A percentile compares a stretch with the other conserved stretches of the same genome.
Conservation (phyloP, 331 rosid genomes). For the Pyrus hybrid region DNA sequence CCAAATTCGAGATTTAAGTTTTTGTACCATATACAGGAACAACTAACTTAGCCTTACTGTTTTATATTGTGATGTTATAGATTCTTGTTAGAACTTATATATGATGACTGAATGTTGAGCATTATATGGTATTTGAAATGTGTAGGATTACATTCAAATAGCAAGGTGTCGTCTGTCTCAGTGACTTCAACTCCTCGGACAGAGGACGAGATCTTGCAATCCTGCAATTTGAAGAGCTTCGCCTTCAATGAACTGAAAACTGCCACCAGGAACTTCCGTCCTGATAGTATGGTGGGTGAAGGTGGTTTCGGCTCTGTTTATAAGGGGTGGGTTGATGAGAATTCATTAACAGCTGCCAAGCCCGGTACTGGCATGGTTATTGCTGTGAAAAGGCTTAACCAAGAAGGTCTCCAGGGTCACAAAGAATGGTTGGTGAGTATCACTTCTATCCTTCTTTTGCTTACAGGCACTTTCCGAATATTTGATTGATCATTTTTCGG, state of each 20-base stretch:
- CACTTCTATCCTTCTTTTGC: conserved; percentile 13
- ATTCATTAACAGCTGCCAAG: conserved; percentile 53
- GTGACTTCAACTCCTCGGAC: conserved; percentile 70
- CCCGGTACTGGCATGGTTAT: conserved; percentile 80
- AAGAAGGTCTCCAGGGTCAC: conserved; percentile 89
- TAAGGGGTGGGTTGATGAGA: conserved; percentile 87
- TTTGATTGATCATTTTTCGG: no score
- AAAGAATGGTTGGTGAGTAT: conserved; percentile 92
- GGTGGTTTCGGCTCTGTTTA: conserved; percentile 94
- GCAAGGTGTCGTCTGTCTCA: conserved; percentile 39
- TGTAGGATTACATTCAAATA: conserved; percentile 38
- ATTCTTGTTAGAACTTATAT: neutral
- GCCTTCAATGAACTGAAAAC: conserved; percentile 55
- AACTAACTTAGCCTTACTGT: neutral
- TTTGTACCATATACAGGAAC: neutral
- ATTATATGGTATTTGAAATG: neutral
- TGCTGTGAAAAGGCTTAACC: conserved; percentile 88
- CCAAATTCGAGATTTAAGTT: neutral
- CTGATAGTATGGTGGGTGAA: conserved; percentile 86
- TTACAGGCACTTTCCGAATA: neutral
- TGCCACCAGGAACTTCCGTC: conserved; percentile 90
- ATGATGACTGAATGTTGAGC: neutral
- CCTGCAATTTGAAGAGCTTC: conserved; percentile 68
- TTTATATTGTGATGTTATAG: conserved; percentile 1
- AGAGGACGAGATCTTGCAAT: conserved; percentile 79